Evolutionary conservation across 2,329 filamentous ascomycete species (phyloP).

Genomic region (Fusarium gaditjirri): DNA sequence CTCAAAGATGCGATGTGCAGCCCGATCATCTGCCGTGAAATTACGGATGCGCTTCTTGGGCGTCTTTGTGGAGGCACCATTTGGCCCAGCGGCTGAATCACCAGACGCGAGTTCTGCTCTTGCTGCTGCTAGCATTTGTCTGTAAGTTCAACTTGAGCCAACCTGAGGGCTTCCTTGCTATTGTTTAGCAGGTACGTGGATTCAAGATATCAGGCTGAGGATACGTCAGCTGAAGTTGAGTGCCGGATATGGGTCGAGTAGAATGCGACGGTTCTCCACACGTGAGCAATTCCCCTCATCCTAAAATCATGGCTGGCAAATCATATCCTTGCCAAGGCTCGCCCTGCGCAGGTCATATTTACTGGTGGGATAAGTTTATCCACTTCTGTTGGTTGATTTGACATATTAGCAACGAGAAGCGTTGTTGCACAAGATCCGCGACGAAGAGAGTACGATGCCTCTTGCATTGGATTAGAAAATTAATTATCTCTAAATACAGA

Average conservation of each 20-base stretch:
- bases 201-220: not conserved
- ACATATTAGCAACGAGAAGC: not conserved
- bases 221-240: not conserved
- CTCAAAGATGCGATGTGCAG: conserved; percentile 54
- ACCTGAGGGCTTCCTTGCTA: fast-evolving
- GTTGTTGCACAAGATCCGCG: not conserved
- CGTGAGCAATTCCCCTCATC: conserved; percentile 5
- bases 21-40: conserved; percentile 55
- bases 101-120: conserved; percentile 11
- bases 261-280: not conserved
- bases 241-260: not conserved
- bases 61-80: conserved; percentile 3
- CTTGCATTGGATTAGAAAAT: fast-evolving
- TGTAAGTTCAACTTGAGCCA: not conserved
- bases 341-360: not conserved
- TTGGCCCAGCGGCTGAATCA: not conserved
- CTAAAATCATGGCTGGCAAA: not conserved
- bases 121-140: conserved; percentile 11
- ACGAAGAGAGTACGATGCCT: not conserved
- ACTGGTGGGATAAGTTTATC: not conserved
- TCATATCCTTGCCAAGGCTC: not conserved
- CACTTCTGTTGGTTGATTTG: not conserved
- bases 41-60: conserved; percentile 51
- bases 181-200: not conserved
- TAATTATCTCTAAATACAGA: too few relatives aligned